These are phyloP conservation scores for Helicostylum pulchrum DNA, from an alignment of 192 early-diverging fungal genomes.

Conservation along the genomic window DNA sequence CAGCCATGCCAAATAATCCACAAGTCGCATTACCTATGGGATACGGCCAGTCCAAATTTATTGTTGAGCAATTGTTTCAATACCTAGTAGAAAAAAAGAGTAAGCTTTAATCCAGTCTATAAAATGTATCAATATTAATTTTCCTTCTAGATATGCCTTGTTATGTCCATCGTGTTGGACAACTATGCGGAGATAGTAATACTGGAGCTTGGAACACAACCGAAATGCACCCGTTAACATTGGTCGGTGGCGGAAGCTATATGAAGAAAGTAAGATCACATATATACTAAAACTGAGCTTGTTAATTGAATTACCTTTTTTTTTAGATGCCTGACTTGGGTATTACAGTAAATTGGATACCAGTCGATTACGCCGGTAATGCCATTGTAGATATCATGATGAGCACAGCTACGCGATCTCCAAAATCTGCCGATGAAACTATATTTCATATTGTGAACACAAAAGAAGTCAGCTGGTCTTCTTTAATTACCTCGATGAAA, in stretches of 20 bases:
- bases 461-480: slow-evolving; percentile 14
- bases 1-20: slow-evolving; percentile 18
- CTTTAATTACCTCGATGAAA: slow-evolving; percentile 11
- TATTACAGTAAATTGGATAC: slow-evolving; percentile 28
- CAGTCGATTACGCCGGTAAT: slow-evolving; percentile 22
- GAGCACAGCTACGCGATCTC: not conserved
- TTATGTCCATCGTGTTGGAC: slow-evolving; percentile 32
- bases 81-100: slow-evolving; percentile 23
- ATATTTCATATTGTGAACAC: slow-evolving; percentile 32
- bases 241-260: slow-evolving; percentile 12
- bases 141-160: slow-evolving; percentile 4
- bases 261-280: slow-evolving; percentile 26
- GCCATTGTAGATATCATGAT: slow-evolving; percentile 24
- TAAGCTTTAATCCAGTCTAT: no score
- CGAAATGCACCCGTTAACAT: slow-evolving; percentile 25
- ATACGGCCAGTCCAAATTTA: slow-evolving; percentile 33
- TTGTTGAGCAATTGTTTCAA: slow-evolving; percentile 25
- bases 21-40: slow-evolving; percentile 29
- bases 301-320: not conserved
- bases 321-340: slow-evolving; percentile 25
- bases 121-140: no score
- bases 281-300: not conserved
- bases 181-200: slow-evolving; percentile 27
- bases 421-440: not conserved
- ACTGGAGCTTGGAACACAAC: slow-evolving; percentile 31